A percentile compares a stretch with the other conserved stretches of the same genome.
Evolutionary conservation across 1,139 yeast genomes (phyloP).

Genomic region (Geotrichum candidum): DNA sequence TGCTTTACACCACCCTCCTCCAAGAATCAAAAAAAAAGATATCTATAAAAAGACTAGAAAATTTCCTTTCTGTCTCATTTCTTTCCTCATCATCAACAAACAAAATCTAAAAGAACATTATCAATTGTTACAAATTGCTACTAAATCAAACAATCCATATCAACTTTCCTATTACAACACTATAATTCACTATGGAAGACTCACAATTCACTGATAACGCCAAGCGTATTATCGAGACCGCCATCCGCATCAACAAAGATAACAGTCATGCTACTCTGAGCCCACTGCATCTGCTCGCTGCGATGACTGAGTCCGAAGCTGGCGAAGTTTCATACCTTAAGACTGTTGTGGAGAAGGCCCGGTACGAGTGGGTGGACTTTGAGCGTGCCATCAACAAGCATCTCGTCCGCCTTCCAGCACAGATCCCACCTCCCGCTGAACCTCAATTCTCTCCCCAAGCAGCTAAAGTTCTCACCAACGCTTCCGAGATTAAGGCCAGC

Average conservation of each 20-base stretch:
- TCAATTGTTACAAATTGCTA: neutral
- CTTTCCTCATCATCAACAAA: neutral
- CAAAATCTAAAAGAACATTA: no score
- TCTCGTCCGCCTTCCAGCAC: conserved; percentile 79
- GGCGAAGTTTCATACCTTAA: conserved; percentile 48
- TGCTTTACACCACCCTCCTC: neutral
- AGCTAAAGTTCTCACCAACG: conserved; percentile 54
- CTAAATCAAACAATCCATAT: neutral
- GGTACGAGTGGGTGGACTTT: conserved; percentile 79
- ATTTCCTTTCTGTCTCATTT: neutral
- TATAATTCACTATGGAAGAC: conserved; percentile 15
- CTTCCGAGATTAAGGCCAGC: conserved; percentile 68
- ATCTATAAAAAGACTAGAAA: neutral
- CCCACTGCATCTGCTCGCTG: conserved; percentile 87
- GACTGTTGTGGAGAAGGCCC: conserved; percentile 78
- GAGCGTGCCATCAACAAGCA: conserved; percentile 76
- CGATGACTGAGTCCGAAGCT: conserved; percentile 57
- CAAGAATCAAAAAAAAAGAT: neutral
- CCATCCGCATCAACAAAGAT: conserved; percentile 76
- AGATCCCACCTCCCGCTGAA: conserved; percentile 78
- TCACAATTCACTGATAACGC: conserved; percentile 77
- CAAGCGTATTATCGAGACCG: conserved; percentile 67
- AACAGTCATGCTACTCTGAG: conserved; percentile 75
- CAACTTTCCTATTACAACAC: neutral
- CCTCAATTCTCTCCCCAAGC: conserved; percentile 52